Evolutionary conservation across 169 alveolate genomes (phyloP).

Genomic region (Plasmodium malariae): DNA sequence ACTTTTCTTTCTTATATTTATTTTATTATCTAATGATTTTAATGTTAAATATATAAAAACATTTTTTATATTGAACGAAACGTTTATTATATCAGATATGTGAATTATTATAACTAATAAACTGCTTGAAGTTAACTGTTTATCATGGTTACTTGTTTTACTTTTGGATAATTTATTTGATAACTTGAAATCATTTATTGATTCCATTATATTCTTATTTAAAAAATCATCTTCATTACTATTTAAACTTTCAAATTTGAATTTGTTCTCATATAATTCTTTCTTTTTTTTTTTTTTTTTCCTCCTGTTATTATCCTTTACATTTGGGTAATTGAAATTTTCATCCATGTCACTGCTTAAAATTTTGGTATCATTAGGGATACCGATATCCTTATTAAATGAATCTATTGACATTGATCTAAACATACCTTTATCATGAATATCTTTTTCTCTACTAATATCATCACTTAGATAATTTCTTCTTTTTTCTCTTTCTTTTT

Average conservation of each 20-base stretch:
- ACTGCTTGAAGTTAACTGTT: neutral
- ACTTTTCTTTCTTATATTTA: constrained; percentile 39
- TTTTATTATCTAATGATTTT: constrained; percentile 63
- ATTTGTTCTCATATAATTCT: neutral
- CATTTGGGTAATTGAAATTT: constrained; percentile 22
- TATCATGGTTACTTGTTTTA: constrained; percentile 7
- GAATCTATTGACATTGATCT: constrained; percentile 25
- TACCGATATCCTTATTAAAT: constrained; percentile 22
- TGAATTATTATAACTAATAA: constrained; percentile 31
- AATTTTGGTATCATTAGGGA: constrained; percentile 1
- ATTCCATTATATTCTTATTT: constrained; percentile 24
- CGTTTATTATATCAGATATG: constrained; percentile 63
- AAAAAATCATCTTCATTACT: constrained; percentile 4
- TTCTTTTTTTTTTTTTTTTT: constrained; percentile 31
- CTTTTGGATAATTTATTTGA: neutral
- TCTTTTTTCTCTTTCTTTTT: constrained; percentile 11
- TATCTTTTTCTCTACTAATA: constrained; percentile 19
- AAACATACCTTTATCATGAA: constrained; percentile 15
- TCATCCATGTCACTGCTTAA: constrained; percentile 40
- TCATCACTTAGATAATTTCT: constrained; percentile 29
- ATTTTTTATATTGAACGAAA: constrained; percentile 32
- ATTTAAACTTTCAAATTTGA: neutral
- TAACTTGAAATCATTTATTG: constrained; percentile 8
- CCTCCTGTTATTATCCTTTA: neutral
- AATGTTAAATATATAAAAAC: constrained; percentile 34